phyloP scores from a whole-genome alignment of 306 rosid species.

The Castanopsis chinensis region DNA sequence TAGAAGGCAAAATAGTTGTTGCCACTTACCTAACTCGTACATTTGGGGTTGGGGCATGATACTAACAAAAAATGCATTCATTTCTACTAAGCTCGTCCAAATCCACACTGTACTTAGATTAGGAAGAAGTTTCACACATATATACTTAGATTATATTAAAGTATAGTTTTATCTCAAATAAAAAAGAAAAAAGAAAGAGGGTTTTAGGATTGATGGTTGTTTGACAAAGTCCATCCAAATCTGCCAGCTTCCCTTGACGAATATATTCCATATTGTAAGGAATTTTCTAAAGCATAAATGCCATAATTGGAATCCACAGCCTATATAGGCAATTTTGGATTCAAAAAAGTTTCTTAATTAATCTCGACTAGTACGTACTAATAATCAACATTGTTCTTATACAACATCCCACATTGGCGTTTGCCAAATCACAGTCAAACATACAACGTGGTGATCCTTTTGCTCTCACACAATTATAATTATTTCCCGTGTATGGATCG shows the following conservation, averaged over 20 bases:
- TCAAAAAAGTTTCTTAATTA: neutral
- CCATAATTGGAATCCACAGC: constrained; percentile 1
- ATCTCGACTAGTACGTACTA: neutral
- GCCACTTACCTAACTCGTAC: no score
- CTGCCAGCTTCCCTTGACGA: neutral
- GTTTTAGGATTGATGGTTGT: neutral
- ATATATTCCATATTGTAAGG: neutral
- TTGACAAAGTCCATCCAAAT: neutral
- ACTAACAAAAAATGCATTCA: no score
- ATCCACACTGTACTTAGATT: no score
- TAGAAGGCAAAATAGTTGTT: no score
- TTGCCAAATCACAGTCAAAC: neutral
- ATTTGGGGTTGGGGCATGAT: no score
- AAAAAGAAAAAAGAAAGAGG: no score
- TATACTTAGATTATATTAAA: no score
- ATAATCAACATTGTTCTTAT: neutral
- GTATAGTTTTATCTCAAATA: no score
- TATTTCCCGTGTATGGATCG: constrained; percentile 9
- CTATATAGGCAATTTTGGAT: neutral
- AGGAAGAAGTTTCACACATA: no score
- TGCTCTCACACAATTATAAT: neutral
- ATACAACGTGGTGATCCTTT: neutral
- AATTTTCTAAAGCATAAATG: neutral
- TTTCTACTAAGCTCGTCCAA: no score
- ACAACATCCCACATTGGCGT: neutral